Conservation (phyloP, 805 yeast species). For the Yamadazyma paraphyllophila region DNA sequence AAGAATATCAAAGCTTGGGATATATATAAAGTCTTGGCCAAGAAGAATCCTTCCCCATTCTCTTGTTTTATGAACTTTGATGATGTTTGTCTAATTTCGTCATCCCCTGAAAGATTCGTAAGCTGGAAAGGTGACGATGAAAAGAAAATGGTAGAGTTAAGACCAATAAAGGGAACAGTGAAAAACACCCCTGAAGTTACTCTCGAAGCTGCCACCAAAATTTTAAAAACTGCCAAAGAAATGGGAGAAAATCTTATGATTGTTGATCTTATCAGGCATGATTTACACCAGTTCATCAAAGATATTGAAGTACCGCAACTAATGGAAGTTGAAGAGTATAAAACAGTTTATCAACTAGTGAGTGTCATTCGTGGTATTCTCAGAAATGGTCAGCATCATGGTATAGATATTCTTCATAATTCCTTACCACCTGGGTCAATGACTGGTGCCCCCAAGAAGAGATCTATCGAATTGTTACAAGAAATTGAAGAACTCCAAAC, state of each 20-base stretch:
- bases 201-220: conserved; percentile 54
- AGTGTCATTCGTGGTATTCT: conserved; percentile 77
- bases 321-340: conserved; percentile 91
- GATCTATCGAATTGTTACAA: conserved; percentile 83
- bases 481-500: conserved; percentile 47
- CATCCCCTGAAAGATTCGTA: conserved; percentile 93
- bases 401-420: conserved; percentile 73
- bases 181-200: conserved; percentile 57
- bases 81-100: conserved; percentile 66
- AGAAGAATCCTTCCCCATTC: conserved; percentile 88
- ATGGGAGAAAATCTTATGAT: conserved; percentile 96
- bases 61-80: conserved; percentile 74
- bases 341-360: conserved; percentile 87
- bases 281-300: conserved; percentile 64
- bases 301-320: conserved; percentile 71
- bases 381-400: conserved; percentile 42
- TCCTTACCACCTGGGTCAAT: conserved; percentile 97
- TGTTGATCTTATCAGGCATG: conserved; percentile 93
- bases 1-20: conserved; percentile 62
- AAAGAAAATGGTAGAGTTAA: conserved; percentile 58
- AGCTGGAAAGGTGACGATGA: conserved; percentile 59
- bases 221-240: conserved; percentile 84
- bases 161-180: conserved; percentile 97
- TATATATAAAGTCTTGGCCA: conserved; percentile 68
- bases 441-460: conserved; percentile 98